Conservation (phyloP, 148 eudicot genomes). For the Amaranthus palmeri region DNA sequence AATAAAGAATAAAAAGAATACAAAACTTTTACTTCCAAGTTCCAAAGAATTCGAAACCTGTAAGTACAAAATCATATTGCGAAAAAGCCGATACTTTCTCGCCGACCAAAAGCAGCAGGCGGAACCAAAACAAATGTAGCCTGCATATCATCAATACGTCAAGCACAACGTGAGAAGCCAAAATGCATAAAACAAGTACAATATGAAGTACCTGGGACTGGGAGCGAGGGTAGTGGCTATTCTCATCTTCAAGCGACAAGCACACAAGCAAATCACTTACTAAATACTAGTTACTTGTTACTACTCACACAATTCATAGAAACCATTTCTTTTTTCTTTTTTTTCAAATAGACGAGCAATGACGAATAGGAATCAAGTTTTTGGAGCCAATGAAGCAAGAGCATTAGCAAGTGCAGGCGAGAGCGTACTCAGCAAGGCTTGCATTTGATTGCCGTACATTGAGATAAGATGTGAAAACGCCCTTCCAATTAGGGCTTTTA, state of each 20-base stretch:
- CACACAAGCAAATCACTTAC: no score
- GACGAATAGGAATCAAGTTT: slow-evolving; percentile 39
- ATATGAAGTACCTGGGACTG: background rate
- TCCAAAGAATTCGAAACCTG: no score
- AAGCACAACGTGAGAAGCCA: no score
- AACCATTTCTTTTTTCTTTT: slow-evolving; percentile 3
- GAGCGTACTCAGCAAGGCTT: slow-evolving; percentile 72
- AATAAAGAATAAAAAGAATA: no score
- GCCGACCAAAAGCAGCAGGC: no score
- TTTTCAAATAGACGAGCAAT: slow-evolving; percentile 5
- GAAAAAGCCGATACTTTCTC: no score
- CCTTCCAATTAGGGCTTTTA: slow-evolving; percentile 71
- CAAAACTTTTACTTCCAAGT: no score
- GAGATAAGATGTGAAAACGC: slow-evolving; percentile 89
- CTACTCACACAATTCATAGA: background rate
- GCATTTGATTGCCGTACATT: slow-evolving; percentile 86
- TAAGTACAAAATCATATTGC: no score
- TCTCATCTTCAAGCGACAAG: background rate
- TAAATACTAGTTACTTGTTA: background rate
- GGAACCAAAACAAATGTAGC: no score
- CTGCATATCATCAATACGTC: no score
- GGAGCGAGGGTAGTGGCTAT: background rate
- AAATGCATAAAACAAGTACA: background rate
- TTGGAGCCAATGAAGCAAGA: slow-evolving; percentile 69
- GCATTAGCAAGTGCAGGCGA: slow-evolving; percentile 89